A percentile compares a stretch with the other conserved stretches of the same genome.
Evolutionary conservation across 169 alveolate species (phyloP).

Genomic region (Plasmodium reichenowi): DNA sequence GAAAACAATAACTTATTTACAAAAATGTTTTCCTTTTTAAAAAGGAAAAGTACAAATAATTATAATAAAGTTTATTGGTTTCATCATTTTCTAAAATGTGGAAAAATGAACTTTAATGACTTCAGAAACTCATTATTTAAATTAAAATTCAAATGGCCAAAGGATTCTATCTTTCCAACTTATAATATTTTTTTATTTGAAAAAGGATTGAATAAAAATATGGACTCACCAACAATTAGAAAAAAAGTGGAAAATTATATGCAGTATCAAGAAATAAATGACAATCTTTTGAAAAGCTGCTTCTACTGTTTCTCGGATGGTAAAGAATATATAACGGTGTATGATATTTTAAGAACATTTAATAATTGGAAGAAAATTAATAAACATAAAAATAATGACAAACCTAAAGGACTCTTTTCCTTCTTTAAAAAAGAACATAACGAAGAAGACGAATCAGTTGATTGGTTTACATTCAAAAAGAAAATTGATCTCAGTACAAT

Average conservation of each 20-base stretch:
- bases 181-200: constrained; percentile 67
- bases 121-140: constrained; percentile 30
- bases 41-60: not conserved
- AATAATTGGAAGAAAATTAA: constrained; percentile 30
- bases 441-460: constrained; percentile 14
- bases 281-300: constrained; percentile 44
- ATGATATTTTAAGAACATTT: constrained; percentile 64
- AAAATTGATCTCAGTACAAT: constrained; percentile 51
- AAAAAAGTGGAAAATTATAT: constrained; percentile 63
- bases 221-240: constrained; percentile 64
- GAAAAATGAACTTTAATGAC: constrained; percentile 69
- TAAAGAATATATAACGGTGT: constrained; percentile 63
- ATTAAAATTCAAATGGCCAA: constrained; percentile 76
- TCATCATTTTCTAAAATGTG: constrained; percentile 53
- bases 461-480: constrained; percentile 70
- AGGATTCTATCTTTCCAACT: constrained; percentile 59
- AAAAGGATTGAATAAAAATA: constrained; percentile 64
- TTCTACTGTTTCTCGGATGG: constrained; percentile 59
- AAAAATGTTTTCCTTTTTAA: not conserved
- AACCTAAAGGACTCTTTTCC: constrained; percentile 3
- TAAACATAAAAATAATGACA: constrained; percentile 15
- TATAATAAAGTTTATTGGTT: constrained; percentile 35
- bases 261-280: constrained; percentile 57
- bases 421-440: constrained; percentile 14
- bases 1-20: not conserved